Conservation (phyloP, 83 land plant genomes). For the Picea mariana region DNA sequence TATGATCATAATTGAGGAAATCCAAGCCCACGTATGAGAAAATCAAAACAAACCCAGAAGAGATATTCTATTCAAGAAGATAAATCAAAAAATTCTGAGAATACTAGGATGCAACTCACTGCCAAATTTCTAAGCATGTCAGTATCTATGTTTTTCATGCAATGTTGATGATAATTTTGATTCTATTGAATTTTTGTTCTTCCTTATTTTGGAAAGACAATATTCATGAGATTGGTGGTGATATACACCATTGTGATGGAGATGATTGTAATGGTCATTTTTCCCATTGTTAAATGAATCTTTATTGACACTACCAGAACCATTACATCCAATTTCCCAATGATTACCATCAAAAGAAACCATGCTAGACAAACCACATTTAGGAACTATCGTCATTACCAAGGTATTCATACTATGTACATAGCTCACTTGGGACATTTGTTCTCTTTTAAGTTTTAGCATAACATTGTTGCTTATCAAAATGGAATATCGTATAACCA, state of each 20-base stretch:
- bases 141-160: neutral
- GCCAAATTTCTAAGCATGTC: neutral
- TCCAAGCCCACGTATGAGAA: neutral
- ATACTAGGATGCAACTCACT: slow-evolving; percentile 1
- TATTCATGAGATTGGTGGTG: too few species aligned
- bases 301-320: slow-evolving; percentile 8
- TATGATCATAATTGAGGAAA: neutral
- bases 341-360: slow-evolving; percentile 1
- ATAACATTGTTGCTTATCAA: too few species aligned
- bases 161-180: slow-evolving; percentile 2
- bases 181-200: neutral
- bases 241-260: too few species aligned
- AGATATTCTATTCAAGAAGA: neutral
- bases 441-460: too few species aligned
- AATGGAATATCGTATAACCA: too few species aligned
- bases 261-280: neutral
- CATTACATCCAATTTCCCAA: slow-evolving; percentile 1
- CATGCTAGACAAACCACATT: slow-evolving; percentile 6
- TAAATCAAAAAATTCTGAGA: neutral
- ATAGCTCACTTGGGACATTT: too few species aligned
- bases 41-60: slow-evolving; percentile 6
- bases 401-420: too few species aligned
- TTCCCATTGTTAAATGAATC: neutral
- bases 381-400: neutral
- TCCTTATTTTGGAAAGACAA: neutral